phyloP scores from a whole-genome alignment of 345 rosid species.

The Salix brachista region DNA sequence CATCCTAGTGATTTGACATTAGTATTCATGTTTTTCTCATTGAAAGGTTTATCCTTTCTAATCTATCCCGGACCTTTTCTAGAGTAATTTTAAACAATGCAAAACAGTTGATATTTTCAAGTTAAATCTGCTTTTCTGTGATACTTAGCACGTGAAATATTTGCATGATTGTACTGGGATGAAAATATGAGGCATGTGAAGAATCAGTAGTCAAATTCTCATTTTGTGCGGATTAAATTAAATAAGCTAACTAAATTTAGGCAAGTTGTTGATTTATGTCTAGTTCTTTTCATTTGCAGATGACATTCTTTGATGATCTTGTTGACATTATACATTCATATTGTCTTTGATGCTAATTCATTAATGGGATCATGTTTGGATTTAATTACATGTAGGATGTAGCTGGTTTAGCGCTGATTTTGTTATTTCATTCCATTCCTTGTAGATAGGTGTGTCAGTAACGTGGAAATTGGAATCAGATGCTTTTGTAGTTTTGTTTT shows the following conservation, averaged over 20 bases:
- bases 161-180: background rate
- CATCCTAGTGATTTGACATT: background rate
- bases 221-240: background rate
- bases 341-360: background rate
- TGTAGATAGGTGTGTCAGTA: background rate
- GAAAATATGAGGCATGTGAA: background rate
- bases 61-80: background rate
- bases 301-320: background rate
- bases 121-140: background rate
- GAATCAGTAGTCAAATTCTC: background rate
- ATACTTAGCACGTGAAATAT: background rate
- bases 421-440: background rate
- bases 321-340: background rate
- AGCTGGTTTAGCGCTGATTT: background rate
- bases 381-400: background rate
- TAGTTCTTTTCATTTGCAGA: background rate
- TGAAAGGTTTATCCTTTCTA: background rate
- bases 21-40: background rate
- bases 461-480: background rate
- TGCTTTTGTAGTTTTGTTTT: no score
- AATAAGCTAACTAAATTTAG: background rate
- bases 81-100: background rate
- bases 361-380: background rate
- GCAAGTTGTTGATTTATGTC: background rate
- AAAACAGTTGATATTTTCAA: background rate